Conservation (phyloP, 306 rosid genomes). For the Gastrolobium bilobum region DNA sequence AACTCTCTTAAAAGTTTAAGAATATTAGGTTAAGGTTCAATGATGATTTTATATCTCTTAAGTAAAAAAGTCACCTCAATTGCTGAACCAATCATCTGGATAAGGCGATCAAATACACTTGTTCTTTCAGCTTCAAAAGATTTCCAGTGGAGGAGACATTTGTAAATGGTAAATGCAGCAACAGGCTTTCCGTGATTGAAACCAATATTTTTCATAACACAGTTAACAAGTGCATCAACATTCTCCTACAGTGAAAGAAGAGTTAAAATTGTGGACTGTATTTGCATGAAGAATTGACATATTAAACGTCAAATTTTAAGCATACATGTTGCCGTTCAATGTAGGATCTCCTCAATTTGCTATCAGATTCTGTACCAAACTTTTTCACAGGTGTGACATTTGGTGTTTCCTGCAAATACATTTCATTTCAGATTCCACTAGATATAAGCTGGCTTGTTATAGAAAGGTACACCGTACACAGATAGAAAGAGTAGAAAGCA, state of each 20-base stretch:
- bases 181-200: slow-evolving; percentile 95
- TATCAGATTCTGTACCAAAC: slow-evolving; percentile 88
- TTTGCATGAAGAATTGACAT: slow-evolving; percentile 28
- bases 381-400: slow-evolving; percentile 77
- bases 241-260: slow-evolving; percentile 72
- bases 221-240: slow-evolving; percentile 91
- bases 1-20: slow-evolving; percentile 22
- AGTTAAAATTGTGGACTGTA: slow-evolving; percentile 36
- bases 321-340: slow-evolving; percentile 93
- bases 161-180: slow-evolving; percentile 97
- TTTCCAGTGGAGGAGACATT: slow-evolving; percentile 98
- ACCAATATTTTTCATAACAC: slow-evolving; percentile 86
- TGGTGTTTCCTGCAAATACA: slow-evolving; percentile 69
- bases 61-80: slow-evolving; percentile 76
- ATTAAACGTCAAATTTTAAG: slow-evolving; percentile 43
- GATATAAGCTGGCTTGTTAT: slow-evolving; percentile 18
- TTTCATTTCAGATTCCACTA: slow-evolving; percentile 40
- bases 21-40: slow-evolving; percentile 33
- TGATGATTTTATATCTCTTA: not conserved
- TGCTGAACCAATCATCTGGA: slow-evolving; percentile 98
- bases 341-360: slow-evolving; percentile 86
- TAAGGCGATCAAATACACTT: slow-evolving; percentile 98
- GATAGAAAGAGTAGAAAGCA: slow-evolving; percentile 29
- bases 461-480: not conserved
- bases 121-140: slow-evolving; percentile 99